Base-by-base conservation (phyloP, 164 flowering plant species). In the Magnolia kwangsiensis region DNA sequence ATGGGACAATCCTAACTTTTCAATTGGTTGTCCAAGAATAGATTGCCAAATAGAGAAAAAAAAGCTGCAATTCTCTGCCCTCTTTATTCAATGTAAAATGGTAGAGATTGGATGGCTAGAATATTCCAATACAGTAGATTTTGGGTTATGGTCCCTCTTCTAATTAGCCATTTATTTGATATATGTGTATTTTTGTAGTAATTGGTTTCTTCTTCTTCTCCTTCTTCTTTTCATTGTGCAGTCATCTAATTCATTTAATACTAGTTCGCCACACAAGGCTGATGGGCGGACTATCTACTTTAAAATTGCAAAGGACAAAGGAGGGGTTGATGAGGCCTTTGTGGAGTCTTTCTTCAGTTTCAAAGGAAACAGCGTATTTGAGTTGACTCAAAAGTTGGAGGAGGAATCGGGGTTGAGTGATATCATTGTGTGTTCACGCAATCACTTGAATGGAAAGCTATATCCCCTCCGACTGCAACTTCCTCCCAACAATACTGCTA, bases 391-490 rank as follows among this genome's bases (percentile, higher is more conserved):
- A 7, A 91, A 81, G 77, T 82, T 96, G 83, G 87, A 83, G 85
- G 97, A 91, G 69, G 97, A 88, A 67, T 86, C 90, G 0, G 93
- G 91, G 72, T 63, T 94, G 55, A 82, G 83, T 14, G 90, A 85
- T 65, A 79, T 92, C 50, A 74, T 86, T 16, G 94, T 94, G 74
- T 96, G 99, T 78, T 82, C 88, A 27, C 88, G 87, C 1, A 94
- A 89, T 75, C 91, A 90, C 0, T 78, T 92, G 82, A 90, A 89
- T 81, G 92, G 93, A 21, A 90, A 90, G 78, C 90, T 94, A 50
- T 90, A 84, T 78, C 99, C 97, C 6, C 94, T 96, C 59, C 92
- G 92, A 13, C 74, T 96, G 83, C 93, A 89, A 76, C 96, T 96
- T 61, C 99, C 99, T 76, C 99, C 99, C 23, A 91, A 91, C 81